These are phyloP conservation scores for Rhodocollybia butyracea DNA, from an alignment of 768 basidiomycete genomes.

Conservation along the genomic window DNA sequence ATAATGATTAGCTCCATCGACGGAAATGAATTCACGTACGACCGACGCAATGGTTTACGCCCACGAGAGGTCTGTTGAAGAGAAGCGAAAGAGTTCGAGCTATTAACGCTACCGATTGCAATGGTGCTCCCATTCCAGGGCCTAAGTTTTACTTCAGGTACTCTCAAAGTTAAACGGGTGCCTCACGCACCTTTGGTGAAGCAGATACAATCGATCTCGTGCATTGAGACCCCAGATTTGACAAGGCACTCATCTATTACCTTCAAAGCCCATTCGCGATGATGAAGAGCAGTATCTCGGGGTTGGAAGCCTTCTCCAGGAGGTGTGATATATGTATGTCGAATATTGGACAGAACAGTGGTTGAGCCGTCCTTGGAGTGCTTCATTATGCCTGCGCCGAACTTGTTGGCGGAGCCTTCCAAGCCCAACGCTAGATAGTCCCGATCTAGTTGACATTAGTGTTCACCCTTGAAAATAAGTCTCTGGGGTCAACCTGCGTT, in stretches of 20 bases:
- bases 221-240: constrained; percentile 65
- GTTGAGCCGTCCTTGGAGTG: constrained; percentile 74
- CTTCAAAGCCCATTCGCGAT: constrained; percentile 86
- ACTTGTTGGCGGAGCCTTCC: constrained; percentile 97
- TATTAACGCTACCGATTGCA: constrained; percentile 92
- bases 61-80: constrained; percentile 88
- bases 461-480: neutral
- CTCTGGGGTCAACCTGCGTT: constrained; percentile 15
- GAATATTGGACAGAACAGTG: constrained; percentile 82
- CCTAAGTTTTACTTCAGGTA: constrained; percentile 42
- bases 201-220: constrained; percentile 91
- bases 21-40: constrained; percentile 53
- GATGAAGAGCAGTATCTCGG: constrained; percentile 91
- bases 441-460: constrained; percentile 31
- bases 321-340: constrained; percentile 99
- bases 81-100: constrained; percentile 88
- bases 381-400: constrained; percentile 89
- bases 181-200: constrained; percentile 82
- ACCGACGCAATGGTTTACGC: constrained; percentile 99
- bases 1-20: neutral
- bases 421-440: constrained; percentile 89
- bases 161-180: neutral
- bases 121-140: constrained; percentile 98
- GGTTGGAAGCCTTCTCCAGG: constrained; percentile 98
- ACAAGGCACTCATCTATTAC: constrained; percentile 77